These are phyloP conservation scores for Pseudopediastrum boryanum DNA, from an alignment of 139 green algal species.

Conservation along the genomic window DNA sequence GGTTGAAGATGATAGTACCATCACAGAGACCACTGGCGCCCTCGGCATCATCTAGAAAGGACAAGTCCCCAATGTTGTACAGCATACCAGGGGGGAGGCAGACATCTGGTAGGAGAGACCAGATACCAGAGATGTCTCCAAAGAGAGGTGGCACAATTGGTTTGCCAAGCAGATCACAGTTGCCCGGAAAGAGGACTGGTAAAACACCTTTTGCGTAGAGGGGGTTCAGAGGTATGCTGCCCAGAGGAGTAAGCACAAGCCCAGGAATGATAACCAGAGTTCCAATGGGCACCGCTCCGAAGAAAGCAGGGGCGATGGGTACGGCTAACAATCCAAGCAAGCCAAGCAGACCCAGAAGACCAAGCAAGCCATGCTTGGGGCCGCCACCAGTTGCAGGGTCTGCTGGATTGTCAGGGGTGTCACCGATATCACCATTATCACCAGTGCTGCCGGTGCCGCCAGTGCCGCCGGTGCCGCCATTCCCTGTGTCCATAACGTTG, in stretches of 20 bases:
- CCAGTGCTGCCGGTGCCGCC: too few species aligned
- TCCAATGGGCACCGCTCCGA: constrained; percentile 6
- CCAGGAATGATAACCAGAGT: constrained; percentile 18
- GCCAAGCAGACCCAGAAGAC: constrained; percentile 13
- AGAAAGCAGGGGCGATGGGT: constrained; percentile 4
- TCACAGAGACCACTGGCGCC: background rate
- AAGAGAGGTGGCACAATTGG: background rate
- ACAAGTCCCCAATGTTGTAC: constrained; percentile 13
- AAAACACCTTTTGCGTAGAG: background rate
- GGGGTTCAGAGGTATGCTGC: background rate
- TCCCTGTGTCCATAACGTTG: too few species aligned
- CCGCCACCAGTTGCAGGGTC: too few species aligned
- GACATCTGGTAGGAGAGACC: background rate
- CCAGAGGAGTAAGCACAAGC: background rate
- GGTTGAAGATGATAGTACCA: constrained; percentile 15
- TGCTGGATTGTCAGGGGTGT: too few species aligned
- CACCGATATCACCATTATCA: too few species aligned
- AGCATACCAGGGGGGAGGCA: constrained; percentile 22
- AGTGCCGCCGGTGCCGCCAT: too few species aligned
- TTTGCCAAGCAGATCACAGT: constrained; percentile 26
- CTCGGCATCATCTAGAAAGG: background rate
- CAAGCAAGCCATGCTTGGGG: constrained; percentile 22
- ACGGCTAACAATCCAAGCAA: constrained; percentile 6
- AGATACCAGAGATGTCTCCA: background rate
- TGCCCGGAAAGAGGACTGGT: constrained; percentile 4